These are phyloP conservation scores for Cutaneotrichosporon mucoides DNA, from an alignment of 1,284 basidiomycete species.

Conservation along the genomic window DNA sequence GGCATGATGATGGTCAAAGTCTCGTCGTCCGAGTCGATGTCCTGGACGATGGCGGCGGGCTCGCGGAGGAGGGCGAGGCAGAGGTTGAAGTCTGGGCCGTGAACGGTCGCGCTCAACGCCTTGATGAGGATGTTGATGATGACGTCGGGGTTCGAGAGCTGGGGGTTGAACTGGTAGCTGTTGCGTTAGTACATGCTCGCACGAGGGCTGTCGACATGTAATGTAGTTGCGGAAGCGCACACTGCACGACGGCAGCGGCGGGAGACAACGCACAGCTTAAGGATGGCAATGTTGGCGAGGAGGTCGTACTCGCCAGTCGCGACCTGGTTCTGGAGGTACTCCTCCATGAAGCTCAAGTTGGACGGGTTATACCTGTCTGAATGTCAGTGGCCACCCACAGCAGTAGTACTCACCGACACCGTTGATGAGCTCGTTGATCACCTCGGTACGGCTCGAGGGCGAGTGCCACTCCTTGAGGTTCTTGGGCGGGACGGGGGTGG, in stretches of 20 bases:
- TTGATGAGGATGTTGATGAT: slow-evolving; percentile 93
- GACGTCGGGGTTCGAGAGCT: slow-evolving; percentile 86
- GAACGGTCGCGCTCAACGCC: slow-evolving; percentile 76
- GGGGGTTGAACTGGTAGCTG: slow-evolving; percentile 95
- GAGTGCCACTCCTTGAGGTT: slow-evolving; percentile 48
- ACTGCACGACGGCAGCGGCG: neutral
- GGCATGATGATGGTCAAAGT: slow-evolving; percentile 71
- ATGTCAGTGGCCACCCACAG: neutral
- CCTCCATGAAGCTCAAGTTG: slow-evolving; percentile 86
- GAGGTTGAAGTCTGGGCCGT: slow-evolving; percentile 75
- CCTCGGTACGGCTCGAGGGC: slow-evolving; percentile 70
- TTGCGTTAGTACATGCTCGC: neutral
- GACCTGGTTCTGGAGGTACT: slow-evolving; percentile 90
- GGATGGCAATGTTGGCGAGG: slow-evolving; percentile 79
- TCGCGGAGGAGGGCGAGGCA: slow-evolving; percentile 69
- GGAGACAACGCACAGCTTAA: slow-evolving; percentile 59
- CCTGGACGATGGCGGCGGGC: slow-evolving; percentile 47
- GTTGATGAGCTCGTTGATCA: slow-evolving; percentile 84
- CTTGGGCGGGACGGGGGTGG: slow-evolving; percentile 36
- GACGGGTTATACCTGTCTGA: slow-evolving; percentile 93
- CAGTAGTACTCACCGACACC: slow-evolving; percentile 68
- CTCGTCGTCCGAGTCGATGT: slow-evolving; percentile 64
- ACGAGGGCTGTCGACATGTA: no score
- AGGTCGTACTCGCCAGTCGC: slow-evolving; percentile 86
- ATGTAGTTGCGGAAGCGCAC: no score